Evolutionary conservation across 2,329 filamentous ascomycete genomes (phyloP), one percentile per base, ranked within the genome.

Genomic region (Plectosphaerella cucumerina): DNA sequence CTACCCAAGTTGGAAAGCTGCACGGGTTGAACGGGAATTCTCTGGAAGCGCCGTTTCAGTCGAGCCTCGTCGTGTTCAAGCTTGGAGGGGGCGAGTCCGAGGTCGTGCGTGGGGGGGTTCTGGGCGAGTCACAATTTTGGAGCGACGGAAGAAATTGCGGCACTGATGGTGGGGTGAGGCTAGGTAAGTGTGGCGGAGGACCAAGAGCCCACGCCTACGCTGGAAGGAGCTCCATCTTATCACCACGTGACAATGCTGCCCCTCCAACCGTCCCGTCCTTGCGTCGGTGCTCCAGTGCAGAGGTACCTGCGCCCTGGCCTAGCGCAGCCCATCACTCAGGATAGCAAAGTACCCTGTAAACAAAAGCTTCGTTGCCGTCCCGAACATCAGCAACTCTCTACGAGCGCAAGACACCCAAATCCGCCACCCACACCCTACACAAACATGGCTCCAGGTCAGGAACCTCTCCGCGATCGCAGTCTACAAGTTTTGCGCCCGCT

Each of bases 391-490:
- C 9, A 37, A 34, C 35, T 17, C 31, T 21, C 15, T 26, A 11
- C 10, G 10, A 18, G 10, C 31, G 31, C 17, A 15, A 4, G 15
- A 18, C 33, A 31, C 26, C 26, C 26, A 31, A 11, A 10, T 11
- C 12, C 26, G 26, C 26, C 26, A 8, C 8, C 26, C 26, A 31
- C 26, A 31, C 26, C 26, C 4, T 31, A 31, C 26, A 11, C 26
- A 31, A 31, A 31, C 47, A 73, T 74, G 72, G 72, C 71, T 61
- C 71, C 72, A 58, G 69, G 71, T 74, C 60, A 52, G 69, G 56
- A 33, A 9, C 14, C 3, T 11, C 14, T 20, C 41, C 31, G 39
- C 11, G 1, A 11, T 2, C 10, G 8, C 20, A 8, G 10, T 10
- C 9, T 9, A 15, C 35, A 6, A 37, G n/a, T 39, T 39, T 15